phyloP scores from a whole-genome alignment of 352 stramenopile genomes.

The Globisporangium radiosum region DNA sequence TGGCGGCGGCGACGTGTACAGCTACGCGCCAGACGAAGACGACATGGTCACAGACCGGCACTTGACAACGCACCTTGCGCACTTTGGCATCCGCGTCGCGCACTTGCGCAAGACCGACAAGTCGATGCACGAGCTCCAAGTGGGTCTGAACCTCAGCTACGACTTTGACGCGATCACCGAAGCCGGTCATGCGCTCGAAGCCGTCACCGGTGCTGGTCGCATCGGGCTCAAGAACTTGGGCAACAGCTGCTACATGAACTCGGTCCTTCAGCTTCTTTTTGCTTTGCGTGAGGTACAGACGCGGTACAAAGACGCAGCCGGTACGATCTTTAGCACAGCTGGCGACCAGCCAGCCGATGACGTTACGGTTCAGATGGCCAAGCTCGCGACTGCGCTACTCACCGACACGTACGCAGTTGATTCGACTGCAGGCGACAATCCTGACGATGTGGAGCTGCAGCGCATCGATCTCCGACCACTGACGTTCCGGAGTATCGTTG shows the following conservation, averaged over 20 bases:
- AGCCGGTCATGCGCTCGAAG: conserved; percentile 88
- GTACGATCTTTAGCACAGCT: conserved; percentile 47
- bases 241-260: conserved; percentile 99
- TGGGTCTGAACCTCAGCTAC: conserved; percentile 97
- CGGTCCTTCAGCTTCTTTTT: conserved; percentile 93
- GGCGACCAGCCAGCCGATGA: conserved; percentile 28
- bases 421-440: conserved; percentile 8
- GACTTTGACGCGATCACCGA: conserved; percentile 98
- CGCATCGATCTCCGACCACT: conserved; percentile 49
- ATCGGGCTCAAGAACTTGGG: conserved; percentile 99
- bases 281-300: conserved; percentile 66
- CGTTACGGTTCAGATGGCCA: conserved; percentile 91
- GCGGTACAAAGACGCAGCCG: conserved; percentile 55
- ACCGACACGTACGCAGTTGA: conserved; percentile 78
- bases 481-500: conserved; percentile 95
- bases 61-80: conserved; percentile 89
- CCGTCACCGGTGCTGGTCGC: conserved; percentile 87
- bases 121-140: conserved; percentile 96
- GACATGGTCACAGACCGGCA: conserved; percentile 95
- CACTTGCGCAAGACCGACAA: conserved; percentile 97
- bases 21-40: conserved; percentile 97
- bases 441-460: conserved; percentile 31
- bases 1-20: conserved; percentile 96
- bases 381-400: conserved; percentile 85
- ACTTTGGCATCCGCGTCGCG: conserved; percentile 95